These are phyloP conservation scores for Pichia sp. DNA, from an alignment of 1,139 yeast species.

Conservation along the genomic window DNA sequence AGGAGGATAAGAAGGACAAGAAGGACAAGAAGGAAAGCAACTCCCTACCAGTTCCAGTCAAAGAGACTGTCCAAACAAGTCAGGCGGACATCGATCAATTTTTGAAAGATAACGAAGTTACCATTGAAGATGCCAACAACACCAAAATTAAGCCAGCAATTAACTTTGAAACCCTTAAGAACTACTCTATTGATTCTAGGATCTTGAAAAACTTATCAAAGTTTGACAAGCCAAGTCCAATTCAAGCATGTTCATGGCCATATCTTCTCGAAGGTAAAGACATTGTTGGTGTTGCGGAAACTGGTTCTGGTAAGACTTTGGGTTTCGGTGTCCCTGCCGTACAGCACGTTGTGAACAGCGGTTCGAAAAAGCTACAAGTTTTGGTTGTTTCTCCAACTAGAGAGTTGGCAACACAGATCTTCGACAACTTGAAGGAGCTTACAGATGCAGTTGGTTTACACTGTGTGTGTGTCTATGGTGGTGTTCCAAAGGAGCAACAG, in stretches of 20 bases:
- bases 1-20: slow-evolving; percentile 39
- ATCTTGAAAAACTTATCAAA: slow-evolving; percentile 56
- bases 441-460: slow-evolving; percentile 58
- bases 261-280: slow-evolving; percentile 74
- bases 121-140: slow-evolving; percentile 64
- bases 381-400: slow-evolving; percentile 94
- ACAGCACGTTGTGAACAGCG: slow-evolving; percentile 50
- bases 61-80: slow-evolving; percentile 38
- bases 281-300: slow-evolving; percentile 96
- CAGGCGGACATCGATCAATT: slow-evolving; percentile 59
- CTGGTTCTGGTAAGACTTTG: slow-evolving; percentile 96
- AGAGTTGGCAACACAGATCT: slow-evolving; percentile 91
- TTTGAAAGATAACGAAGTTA: slow-evolving; percentile 66
- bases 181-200: slow-evolving; percentile 43
- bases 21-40: slow-evolving; percentile 34
- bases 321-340: slow-evolving; percentile 99
- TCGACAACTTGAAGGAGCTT: slow-evolving; percentile 71
- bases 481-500: slow-evolving; percentile 94
- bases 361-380: slow-evolving; percentile 57
- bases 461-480: slow-evolving; percentile 91
- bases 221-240: slow-evolving; percentile 91
- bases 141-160: slow-evolving; percentile 62
- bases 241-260: slow-evolving; percentile 98
- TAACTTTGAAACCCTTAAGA: slow-evolving; percentile 54
- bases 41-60: slow-evolving; percentile 6